Conservation (phyloP, 1,284 basidiomycete genomes). For the Uromyces viciae-fabae region DNA sequence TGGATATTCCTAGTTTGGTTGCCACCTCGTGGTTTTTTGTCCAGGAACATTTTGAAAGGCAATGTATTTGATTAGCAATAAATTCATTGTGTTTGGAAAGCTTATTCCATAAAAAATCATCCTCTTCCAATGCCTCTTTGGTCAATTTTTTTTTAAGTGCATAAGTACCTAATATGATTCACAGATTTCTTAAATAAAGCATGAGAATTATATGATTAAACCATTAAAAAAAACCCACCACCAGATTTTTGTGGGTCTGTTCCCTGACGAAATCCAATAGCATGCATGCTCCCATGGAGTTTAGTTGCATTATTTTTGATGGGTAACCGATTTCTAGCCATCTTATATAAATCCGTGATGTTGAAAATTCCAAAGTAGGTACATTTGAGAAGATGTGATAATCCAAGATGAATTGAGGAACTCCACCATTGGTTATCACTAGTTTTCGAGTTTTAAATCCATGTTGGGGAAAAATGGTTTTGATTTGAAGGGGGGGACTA, state of each 20-base stretch:
- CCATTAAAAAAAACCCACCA: background rate
- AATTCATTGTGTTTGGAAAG: too few species aligned
- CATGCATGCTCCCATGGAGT: background rate
- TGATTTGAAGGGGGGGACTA: too few species aligned
- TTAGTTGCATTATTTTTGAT: background rate
- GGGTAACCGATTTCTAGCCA: background rate
- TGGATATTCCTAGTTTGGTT: too few species aligned
- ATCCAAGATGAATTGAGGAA: background rate
- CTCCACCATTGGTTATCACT: background rate
- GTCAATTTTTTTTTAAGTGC: background rate
- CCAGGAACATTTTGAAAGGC: too few species aligned
- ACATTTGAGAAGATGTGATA: background rate
- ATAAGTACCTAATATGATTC: background rate
- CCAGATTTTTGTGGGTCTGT: background rate
- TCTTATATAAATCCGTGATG: background rate
- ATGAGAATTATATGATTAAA: background rate
- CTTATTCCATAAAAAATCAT: too few species aligned
- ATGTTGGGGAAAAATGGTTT: too few species aligned
- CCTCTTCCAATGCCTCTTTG: too few species aligned
- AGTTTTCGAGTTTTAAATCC: background rate
- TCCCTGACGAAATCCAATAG: background rate
- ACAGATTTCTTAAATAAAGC: too few species aligned
- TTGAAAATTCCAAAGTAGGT: background rate
- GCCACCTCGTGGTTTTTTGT: too few species aligned
- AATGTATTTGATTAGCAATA: too few species aligned